A percentile compares a stretch with the other conserved stretches of the same genome.
phyloP scores from a whole-genome alignment of 345 rosid species.

The Melaleuca alternifolia region DNA sequence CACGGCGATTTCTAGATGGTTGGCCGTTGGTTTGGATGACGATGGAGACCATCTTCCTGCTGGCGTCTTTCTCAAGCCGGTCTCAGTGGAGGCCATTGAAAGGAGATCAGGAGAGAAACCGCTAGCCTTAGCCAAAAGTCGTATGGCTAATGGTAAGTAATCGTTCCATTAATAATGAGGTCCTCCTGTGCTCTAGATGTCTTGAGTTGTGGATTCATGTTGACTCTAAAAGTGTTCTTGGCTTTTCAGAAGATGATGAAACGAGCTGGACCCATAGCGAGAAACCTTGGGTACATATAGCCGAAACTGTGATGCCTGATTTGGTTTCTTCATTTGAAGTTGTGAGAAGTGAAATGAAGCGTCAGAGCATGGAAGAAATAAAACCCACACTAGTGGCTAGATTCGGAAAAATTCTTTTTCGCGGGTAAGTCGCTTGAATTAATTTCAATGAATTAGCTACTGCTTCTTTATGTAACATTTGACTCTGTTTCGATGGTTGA shows the following conservation, averaged over 20 bases:
- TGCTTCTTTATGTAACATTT: background rate
- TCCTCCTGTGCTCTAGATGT: background rate
- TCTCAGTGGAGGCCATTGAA: background rate
- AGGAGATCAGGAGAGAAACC: slow-evolving; percentile 3
- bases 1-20: slow-evolving; percentile 9
- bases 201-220: background rate
- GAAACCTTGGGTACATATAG: slow-evolving; percentile 9
- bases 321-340: slow-evolving; percentile 2
- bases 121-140: slow-evolving; percentile 5
- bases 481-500: background rate
- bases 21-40: slow-evolving; percentile 2
- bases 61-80: slow-evolving; percentile 5
- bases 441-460: background rate
- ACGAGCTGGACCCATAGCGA: background rate
- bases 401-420: slow-evolving; percentile 15
- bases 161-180: background rate
- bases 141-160: slow-evolving; percentile 1
- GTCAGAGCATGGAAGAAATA: background rate
- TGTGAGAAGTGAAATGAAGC: slow-evolving; percentile 1
- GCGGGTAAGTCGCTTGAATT: background rate
- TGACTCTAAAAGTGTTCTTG: background rate
- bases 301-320: slow-evolving; percentile 9
- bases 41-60: background rate
- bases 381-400: slow-evolving; percentile 17
- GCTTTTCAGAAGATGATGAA: background rate